Base-by-base conservation (phyloP, 2,329 filamentous ascomycete species). In the Clarireedia paspali region DNA sequence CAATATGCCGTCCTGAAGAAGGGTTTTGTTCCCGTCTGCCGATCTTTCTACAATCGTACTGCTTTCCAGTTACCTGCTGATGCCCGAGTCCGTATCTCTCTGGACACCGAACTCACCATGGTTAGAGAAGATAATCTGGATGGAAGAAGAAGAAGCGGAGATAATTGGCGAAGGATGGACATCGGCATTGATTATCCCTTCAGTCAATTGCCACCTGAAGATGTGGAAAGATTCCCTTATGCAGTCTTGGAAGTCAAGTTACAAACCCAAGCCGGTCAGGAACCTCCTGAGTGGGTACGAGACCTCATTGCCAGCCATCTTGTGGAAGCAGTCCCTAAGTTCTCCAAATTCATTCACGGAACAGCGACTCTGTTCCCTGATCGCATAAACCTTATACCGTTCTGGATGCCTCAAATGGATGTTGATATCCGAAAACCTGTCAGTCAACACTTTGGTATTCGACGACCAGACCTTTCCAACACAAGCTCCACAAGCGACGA, bases 331-430 rank as follows among this genome's bases (percentile, higher is more conserved):
- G 91, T 99, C 2, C 94, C 94, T 60, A 99, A 99, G 70, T 99
- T 97, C 73, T 96, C 91, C 68, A 99, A 99, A 74, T 99, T 97
- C 71, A 97, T 99, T 57, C 94, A 99, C 71, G 94, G 94, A 57
- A 91, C 87, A 1, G 92, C 92, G 9, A 88, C 83, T 10, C 74
- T 99, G 47, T 95, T 96, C 71, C 91, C 91, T 0, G 81, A 85
- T 46, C 84, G 88, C 55, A 99, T 99, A 71, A 78, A 96, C 48
- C 79, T 99, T 12, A 77, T 99, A 5, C 94, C 94, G 0, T 99
- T 89, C 77, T 99, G 94, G 94, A 89, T 92, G 77, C 94, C 94
- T 1, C 94, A 99, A 73, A 99, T 99, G 94, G 86, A 95, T 63
- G 84, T 95, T 24, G 94, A 99, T 68, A 99, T 99, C 66, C 88